These are phyloP conservation scores for Neobulgaria alba DNA, from an alignment of 2,329 filamentous ascomycete genomes.

Conservation along the genomic window DNA sequence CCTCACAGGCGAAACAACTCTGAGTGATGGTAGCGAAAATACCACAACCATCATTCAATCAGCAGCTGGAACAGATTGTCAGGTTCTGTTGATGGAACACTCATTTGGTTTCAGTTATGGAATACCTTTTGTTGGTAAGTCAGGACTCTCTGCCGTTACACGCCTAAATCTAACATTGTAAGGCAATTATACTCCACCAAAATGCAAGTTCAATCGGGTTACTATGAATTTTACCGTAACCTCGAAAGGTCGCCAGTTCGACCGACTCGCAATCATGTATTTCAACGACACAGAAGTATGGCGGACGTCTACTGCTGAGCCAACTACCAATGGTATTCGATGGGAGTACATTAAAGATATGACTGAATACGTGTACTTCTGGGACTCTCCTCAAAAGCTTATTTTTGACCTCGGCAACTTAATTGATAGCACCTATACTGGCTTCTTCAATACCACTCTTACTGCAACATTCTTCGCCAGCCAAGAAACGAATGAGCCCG, in stretches of 20 bases:
- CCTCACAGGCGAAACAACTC: slow-evolving; percentile 30
- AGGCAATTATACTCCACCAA: slow-evolving; percentile 58
- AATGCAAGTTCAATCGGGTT: slow-evolving; percentile 64
- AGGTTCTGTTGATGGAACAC: slow-evolving; percentile 58
- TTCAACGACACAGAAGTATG: slow-evolving; percentile 74
- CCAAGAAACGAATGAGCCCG: slow-evolving; percentile 36
- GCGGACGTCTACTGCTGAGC: slow-evolving; percentile 75
- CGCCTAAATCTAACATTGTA: too few relatives aligned
- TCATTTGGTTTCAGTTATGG: slow-evolving; percentile 66
- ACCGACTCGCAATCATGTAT: slow-evolving; percentile 68
- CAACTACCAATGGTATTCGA: slow-evolving; percentile 58
- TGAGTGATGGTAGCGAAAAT: slow-evolving; percentile 21
- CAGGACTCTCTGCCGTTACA: too few relatives aligned
- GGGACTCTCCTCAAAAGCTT: slow-evolving; percentile 59
- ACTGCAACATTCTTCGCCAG: slow-evolving; percentile 62
- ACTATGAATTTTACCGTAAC: slow-evolving; percentile 69
- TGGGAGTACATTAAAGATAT: slow-evolving; percentile 77
- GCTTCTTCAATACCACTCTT: slow-evolving; percentile 62
- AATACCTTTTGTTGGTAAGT: slow-evolving; percentile 61
- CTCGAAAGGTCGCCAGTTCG: slow-evolving; percentile 64
- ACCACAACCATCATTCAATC: slow-evolving; percentile 18
- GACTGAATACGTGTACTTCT: slow-evolving; percentile 60
- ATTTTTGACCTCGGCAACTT: slow-evolving; percentile 76
- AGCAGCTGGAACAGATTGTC: slow-evolving; percentile 32
- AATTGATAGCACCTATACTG: slow-evolving; percentile 63